Base-by-base conservation (phyloP, 2,329 filamentous ascomycete species). In the Cadophora malorum region DNA sequence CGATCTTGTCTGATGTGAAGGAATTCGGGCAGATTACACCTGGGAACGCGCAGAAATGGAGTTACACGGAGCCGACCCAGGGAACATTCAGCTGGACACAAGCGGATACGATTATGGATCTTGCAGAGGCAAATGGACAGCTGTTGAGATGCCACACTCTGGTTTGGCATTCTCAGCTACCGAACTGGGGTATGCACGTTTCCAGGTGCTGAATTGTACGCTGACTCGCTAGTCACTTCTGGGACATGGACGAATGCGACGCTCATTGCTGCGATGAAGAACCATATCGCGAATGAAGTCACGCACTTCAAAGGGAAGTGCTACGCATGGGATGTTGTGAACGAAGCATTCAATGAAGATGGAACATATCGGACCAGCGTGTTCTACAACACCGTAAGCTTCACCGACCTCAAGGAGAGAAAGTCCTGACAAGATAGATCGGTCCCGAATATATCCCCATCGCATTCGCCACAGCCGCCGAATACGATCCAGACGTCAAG, bases 21-120 rank as follows among this genome's bases (percentile, higher is more conserved):
- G 86, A 90, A 74, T 91, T 91, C 72, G 89, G 89, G 19, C 85
- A 89, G 76, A 83, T 90, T 31, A 90, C 89, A 0, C 87, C 88
- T 0, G 87, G 85, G 60, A 91, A 91, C 75, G 83, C 84, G 2
- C 85, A 88, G 76, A 87, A 87, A 81, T 92, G 88, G 88, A 81
- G 87, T 67, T 81, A 83, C 70, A 89, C 82, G 9, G 87, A 92
- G 80, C 86, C 87, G 0, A 76, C 78, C 25, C 83, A 84, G 45
- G 83, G 82, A 41, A 76, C 79, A 28, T 92, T 91, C 80, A 83
- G 81, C 71, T 92, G 83, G 77, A 82, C 82, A 6, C 76, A 81
- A 0, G 89, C 86, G 52, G 89, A 92, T 72, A 81, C 82, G 60
- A 79, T 87, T 23, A 77, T 83, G 49, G 78, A 79, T 61, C 78